phyloP scores from a whole-genome alignment of 108 stramenopile genomes.

The Schizochytrium sp. region DNA sequence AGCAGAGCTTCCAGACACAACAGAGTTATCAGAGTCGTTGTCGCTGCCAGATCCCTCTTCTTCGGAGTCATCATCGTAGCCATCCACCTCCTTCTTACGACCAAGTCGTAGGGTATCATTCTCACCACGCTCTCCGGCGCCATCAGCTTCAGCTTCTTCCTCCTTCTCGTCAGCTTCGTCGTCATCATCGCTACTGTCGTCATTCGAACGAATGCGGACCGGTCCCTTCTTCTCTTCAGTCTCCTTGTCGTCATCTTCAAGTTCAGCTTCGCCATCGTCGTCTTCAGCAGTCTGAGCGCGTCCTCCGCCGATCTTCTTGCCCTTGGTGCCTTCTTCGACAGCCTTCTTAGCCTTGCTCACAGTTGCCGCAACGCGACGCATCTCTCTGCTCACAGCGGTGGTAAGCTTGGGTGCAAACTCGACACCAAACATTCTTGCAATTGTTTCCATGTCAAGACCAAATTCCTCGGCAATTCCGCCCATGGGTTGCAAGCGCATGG shows the following conservation, averaged over 20 bases:
- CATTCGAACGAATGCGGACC: background rate
- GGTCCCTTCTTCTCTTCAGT: slow-evolving; percentile 22
- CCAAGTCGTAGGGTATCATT: slow-evolving; percentile 71
- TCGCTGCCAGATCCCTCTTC: slow-evolving; percentile 67
- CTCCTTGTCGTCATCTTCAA: slow-evolving; percentile 67
- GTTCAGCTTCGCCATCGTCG: slow-evolving; percentile 72
- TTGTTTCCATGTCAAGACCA: slow-evolving; percentile 84
- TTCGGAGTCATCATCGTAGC: slow-evolving; percentile 69
- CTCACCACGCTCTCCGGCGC: slow-evolving; percentile 75
- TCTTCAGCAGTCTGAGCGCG: slow-evolving; percentile 65
- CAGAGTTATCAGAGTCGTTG: slow-evolving; percentile 58
- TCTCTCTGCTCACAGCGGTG: slow-evolving; percentile 75
- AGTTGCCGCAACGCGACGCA: slow-evolving; percentile 24
- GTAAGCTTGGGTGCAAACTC: slow-evolving; percentile 84
- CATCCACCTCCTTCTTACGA: slow-evolving; percentile 73
- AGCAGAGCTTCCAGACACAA: too few species aligned
- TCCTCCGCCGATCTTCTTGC: background rate
- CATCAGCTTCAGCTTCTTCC: slow-evolving; percentile 84
- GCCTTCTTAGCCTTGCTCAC: slow-evolving; percentile 81
- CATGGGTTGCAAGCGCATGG: slow-evolving; percentile 84
- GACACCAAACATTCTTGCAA: slow-evolving; percentile 81
- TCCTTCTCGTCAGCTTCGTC: slow-evolving; percentile 65
- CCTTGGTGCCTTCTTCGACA: slow-evolving; percentile 63
- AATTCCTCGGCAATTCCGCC: slow-evolving; percentile 89
- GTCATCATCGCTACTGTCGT: slow-evolving; percentile 60